These are phyloP conservation scores for Helminthosporium solani DNA, from an alignment of 2,329 filamentous ascomycete genomes.

Conservation along the genomic window DNA sequence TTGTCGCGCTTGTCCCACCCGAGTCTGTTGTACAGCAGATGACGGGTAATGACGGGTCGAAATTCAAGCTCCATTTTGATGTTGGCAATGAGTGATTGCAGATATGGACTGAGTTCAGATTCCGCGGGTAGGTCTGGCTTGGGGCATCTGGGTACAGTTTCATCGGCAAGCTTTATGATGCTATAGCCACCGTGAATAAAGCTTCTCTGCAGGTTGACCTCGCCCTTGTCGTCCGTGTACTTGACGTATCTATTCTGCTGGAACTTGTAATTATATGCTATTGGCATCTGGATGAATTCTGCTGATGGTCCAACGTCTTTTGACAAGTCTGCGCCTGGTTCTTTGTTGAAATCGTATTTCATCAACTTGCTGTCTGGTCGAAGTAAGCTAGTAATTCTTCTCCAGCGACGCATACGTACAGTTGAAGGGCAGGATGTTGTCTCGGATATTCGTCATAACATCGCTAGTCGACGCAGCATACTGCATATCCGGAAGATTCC, in stretches of 20 bases:
- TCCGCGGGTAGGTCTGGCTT: constrained; percentile 58
- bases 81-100: constrained; percentile 64
- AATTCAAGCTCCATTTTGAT: constrained; percentile 67
- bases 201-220: constrained; percentile 31
- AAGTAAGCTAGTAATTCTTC: background rate
- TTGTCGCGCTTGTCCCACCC: constrained; percentile 52
- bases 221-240: constrained; percentile 48
- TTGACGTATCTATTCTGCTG: constrained; percentile 81
- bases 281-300: constrained; percentile 69
- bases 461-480: constrained; percentile 68
- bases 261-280: constrained; percentile 73
- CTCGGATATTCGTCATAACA: constrained; percentile 70
- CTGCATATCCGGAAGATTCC: constrained; percentile 82
- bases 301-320: constrained; percentile 77
- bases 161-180: constrained; percentile 62
- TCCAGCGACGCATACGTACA: constrained; percentile 50
- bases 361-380: constrained; percentile 57
- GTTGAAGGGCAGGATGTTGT: constrained; percentile 70
- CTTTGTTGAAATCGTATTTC: constrained; percentile 56
- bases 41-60: constrained; percentile 83
- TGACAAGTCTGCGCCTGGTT: constrained; percentile 57
- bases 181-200: constrained; percentile 41
- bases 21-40: constrained; percentile 75
- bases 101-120: constrained; percentile 53
- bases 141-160: constrained; percentile 60